These are phyloP conservation scores for Cutaneotrichosporon sp. DNA, from an alignment of 1,284 basidiomycete species.

Conservation along the genomic window DNA sequence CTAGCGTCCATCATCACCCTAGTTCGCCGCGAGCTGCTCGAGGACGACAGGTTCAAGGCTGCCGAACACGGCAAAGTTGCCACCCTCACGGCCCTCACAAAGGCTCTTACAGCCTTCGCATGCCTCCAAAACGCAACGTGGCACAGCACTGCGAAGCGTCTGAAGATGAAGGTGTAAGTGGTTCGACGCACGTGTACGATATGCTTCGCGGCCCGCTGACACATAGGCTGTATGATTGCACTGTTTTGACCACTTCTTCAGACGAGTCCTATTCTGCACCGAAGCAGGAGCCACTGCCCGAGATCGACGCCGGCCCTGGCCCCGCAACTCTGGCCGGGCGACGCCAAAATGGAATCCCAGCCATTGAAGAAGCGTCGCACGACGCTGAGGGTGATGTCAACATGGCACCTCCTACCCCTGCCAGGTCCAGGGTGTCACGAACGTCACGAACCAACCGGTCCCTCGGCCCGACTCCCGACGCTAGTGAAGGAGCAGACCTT, in stretches of 20 bases:
- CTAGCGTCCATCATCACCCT: constrained; percentile 52
- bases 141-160: constrained; percentile 40
- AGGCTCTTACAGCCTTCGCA: constrained; percentile 54
- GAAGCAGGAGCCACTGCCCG: constrained; percentile 3
- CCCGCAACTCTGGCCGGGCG: neutral
- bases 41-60: constrained; percentile 43
- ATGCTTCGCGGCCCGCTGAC: too few relatives aligned
- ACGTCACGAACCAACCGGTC: neutral
- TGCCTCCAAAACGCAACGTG: constrained; percentile 53
- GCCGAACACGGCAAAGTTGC: constrained; percentile 39
- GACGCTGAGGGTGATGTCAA: constrained; percentile 14
- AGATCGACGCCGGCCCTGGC: neutral
- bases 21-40: constrained; percentile 49
- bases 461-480: neutral
- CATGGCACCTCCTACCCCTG: constrained; percentile 5
- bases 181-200: neutral
- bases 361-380: neutral
- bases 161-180: constrained; percentile 50
- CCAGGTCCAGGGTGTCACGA: neutral
- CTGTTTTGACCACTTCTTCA: constrained; percentile 46
- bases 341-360: neutral
- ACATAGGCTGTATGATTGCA: constrained; percentile 51
- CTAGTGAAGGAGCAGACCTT: constrained; percentile 11
- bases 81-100: constrained; percentile 49
- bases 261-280: constrained; percentile 23